Percentiles rank a stretch among this genome's conserved stretches.
Conservation (phyloP, 495 filamentous ascomycete genomes). For the Penicillium ucsense region DNA sequence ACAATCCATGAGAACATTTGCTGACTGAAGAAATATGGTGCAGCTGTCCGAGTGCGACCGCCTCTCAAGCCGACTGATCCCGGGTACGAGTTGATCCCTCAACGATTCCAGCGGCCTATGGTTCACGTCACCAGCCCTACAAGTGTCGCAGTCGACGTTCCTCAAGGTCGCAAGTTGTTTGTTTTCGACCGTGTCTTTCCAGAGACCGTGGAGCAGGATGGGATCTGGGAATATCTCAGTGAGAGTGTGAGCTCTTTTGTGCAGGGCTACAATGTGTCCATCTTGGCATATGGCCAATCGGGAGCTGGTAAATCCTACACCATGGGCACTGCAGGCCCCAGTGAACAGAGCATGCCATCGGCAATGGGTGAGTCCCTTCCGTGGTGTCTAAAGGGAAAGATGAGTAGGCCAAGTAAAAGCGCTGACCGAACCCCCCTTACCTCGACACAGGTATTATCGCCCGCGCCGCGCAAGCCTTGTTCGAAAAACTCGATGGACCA, state of each 20-base stretch:
- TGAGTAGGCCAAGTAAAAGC: neutral
- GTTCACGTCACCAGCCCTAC: conserved; percentile 80
- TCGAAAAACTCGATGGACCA: conserved; percentile 67
- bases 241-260: conserved; percentile 88
- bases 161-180: conserved; percentile 87
- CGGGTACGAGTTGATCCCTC: conserved; percentile 87
- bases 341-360: conserved; percentile 63
- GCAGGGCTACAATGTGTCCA: conserved; percentile 97
- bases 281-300: conserved; percentile 97
- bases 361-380: conserved; percentile 59
- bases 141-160: conserved; percentile 77
- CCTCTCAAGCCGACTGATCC: conserved; percentile 77
- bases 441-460: conserved; percentile 70
- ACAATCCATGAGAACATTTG: too few species aligned
- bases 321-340: conserved; percentile 91
- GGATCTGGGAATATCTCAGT: conserved; percentile 87
- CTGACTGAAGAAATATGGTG: too few species aligned
- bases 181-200: conserved; percentile 93
- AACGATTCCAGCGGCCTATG: conserved; percentile 89
- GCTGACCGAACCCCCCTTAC: neutral
- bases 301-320: conserved; percentile 99
- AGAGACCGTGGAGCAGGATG: conserved; percentile 74
- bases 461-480: conserved; percentile 76
- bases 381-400: neutral
- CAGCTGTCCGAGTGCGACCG: conserved; percentile 91